These are phyloP conservation scores for Cyamopsis tetragonoloba DNA, from an alignment of 306 rosid genomes.

Conservation along the genomic window DNA sequence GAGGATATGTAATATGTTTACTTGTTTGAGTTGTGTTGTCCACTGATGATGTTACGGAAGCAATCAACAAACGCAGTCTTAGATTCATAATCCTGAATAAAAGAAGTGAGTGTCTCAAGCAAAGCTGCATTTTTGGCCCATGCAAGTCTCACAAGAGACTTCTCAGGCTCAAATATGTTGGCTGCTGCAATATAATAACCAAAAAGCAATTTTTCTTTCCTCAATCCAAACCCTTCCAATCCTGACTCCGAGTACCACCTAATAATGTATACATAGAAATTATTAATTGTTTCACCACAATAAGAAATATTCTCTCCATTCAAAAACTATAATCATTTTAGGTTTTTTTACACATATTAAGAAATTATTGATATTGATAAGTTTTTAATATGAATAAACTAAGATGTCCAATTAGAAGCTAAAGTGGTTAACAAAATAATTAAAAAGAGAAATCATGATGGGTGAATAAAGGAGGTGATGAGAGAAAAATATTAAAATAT, in stretches of 20 bases:
- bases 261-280: background rate
- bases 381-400: too few relatives aligned
- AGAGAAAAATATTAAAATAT: too few relatives aligned
- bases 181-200: conserved; percentile 66
- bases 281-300: too few relatives aligned
- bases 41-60: conserved; percentile 27
- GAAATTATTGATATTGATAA: too few relatives aligned
- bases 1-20: conserved; percentile 1
- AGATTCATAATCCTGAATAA: conserved; percentile 27
- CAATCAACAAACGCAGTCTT: conserved; percentile 38
- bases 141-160: conserved; percentile 59
- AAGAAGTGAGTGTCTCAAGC: conserved; percentile 34
- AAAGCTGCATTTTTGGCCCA: conserved; percentile 66
- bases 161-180: conserved; percentile 67
- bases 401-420: too few relatives aligned
- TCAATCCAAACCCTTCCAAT: conserved; percentile 54
- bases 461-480: too few relatives aligned
- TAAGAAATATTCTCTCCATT: too few relatives aligned
- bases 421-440: too few relatives aligned
- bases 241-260: conserved; percentile 71
- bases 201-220: conserved; percentile 40
- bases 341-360: too few relatives aligned
- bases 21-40: conserved; percentile 18
- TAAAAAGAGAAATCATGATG: too few relatives aligned
- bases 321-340: too few relatives aligned